These are phyloP conservation scores for Fusarium sp. DNA, from an alignment of 2,329 filamentous ascomycete species.

Conservation along the genomic window DNA sequence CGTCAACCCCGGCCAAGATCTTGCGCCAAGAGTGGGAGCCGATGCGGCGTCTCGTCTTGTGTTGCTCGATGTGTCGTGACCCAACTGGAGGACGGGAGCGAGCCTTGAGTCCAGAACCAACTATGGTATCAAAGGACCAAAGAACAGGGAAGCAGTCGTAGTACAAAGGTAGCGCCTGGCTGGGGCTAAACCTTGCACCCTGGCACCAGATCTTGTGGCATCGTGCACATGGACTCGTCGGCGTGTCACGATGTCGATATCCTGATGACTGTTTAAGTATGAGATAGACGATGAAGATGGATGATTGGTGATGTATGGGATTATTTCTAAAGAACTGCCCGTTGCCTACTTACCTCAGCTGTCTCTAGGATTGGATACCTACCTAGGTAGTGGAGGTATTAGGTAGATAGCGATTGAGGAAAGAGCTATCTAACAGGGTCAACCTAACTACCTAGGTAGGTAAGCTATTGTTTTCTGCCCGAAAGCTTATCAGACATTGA, in stretches of 20 bases:
- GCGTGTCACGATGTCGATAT: constrained; percentile 34
- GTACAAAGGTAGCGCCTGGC: constrained; percentile 30
- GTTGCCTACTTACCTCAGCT: neutral
- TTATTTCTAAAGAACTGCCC: neutral
- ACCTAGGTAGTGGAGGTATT: too few relatives aligned
- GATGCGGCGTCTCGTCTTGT: constrained; percentile 42
- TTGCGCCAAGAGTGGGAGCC: constrained; percentile 37
- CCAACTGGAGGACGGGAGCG: constrained; percentile 20
- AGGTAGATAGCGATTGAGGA: neutral
- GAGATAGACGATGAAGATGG: neutral
- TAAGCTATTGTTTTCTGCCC: neutral
- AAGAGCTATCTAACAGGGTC: neutral
- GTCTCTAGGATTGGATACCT: too few relatives aligned
- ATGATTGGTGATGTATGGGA: neutral
- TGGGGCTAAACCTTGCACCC: constrained; percentile 39
- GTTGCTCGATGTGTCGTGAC: constrained; percentile 32
- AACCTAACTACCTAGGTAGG: neutral
- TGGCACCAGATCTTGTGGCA: constrained; percentile 46
- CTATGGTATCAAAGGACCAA: constrained; percentile 10
- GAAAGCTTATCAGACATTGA: constrained; percentile 3
- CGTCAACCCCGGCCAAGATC: constrained; percentile 25
- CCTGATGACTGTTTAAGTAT: constrained; percentile 5
- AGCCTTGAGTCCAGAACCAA: constrained; percentile 26
- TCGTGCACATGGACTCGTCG: constrained; percentile 40
- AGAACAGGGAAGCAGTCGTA: constrained; percentile 27